Evolutionary conservation across 768 basidiomycete species (phyloP).

Genomic region (Suillus sp.): DNA sequence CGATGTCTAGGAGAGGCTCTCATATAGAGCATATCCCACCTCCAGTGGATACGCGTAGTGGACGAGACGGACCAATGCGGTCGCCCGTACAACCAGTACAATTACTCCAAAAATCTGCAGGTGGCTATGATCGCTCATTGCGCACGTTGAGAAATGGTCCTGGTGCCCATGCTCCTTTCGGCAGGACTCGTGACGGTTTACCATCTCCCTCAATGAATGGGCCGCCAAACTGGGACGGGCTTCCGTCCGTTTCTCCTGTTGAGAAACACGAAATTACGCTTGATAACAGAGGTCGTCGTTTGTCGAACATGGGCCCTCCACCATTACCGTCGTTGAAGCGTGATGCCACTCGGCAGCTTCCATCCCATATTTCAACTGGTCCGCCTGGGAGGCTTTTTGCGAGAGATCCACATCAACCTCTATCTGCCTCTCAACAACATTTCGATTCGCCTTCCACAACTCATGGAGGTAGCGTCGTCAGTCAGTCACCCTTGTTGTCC

Average conservation of each 20-base stretch:
- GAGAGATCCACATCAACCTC: conserved; percentile 44
- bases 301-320: conserved; percentile 54
- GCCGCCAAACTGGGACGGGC: conserved; percentile 14
- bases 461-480: conserved; percentile 20
- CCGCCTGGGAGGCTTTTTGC: conserved; percentile 42
- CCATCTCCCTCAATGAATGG: conserved; percentile 39
- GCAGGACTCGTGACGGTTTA: conserved; percentile 29
- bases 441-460: conserved; percentile 24
- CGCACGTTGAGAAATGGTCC: conserved; percentile 3
- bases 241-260: conserved; percentile 31
- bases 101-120: conserved; percentile 58
- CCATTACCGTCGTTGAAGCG: conserved; percentile 44
- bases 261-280: conserved; percentile 28
- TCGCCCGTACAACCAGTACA: conserved; percentile 47
- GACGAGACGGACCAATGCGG: conserved; percentile 50
- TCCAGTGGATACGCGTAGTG: conserved; percentile 43
- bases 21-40: conserved; percentile 44
- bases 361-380: conserved; percentile 53
- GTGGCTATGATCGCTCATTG: conserved; percentile 10
- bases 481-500: conserved; percentile 48
- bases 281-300: conserved; percentile 40
- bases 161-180: conserved; percentile 3
- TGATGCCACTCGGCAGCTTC: conserved; percentile 53
- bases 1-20: conserved; percentile 41
- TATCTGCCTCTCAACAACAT: conserved; percentile 27